Evolutionary conservation across 1,284 basidiomycete genomes (phyloP).

Genomic region (Mycosarcoma maydis): DNA sequence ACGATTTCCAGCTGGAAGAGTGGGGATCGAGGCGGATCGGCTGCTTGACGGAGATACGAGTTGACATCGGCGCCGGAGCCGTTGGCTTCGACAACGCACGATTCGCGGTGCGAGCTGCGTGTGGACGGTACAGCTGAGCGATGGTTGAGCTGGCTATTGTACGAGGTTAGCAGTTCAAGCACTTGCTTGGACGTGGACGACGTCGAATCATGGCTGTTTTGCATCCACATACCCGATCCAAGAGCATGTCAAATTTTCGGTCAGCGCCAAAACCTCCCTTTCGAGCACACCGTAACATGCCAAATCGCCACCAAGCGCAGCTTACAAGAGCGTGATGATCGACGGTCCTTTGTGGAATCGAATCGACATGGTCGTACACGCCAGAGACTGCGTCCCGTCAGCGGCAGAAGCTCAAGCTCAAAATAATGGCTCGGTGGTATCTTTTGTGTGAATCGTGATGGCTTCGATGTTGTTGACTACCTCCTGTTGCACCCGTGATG

Average conservation of each 20-base stretch:
- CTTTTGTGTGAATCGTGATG: too few relatives aligned
- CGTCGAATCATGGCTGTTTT: slow-evolving; percentile 17
- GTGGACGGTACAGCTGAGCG: not conserved
- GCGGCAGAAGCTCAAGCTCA: too few relatives aligned
- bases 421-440: too few relatives aligned
- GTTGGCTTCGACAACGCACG: slow-evolving; percentile 24
- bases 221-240: too few relatives aligned
- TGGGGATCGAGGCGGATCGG: slow-evolving; percentile 6
- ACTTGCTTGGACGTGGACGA: slow-evolving; percentile 33
- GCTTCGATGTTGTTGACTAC: slow-evolving; percentile 1
- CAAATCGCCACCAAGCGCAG: too few relatives aligned
- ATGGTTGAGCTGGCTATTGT: slow-evolving; percentile 10
- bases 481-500: too few relatives aligned
- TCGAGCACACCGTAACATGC: too few relatives aligned
- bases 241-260: too few relatives aligned
- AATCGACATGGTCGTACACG: slow-evolving; percentile 35
- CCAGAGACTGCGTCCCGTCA: too few relatives aligned
- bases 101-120: slow-evolving; percentile 20
- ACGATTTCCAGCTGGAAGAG: slow-evolving; percentile 38
- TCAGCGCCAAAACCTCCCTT: too few relatives aligned
- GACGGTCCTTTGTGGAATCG: slow-evolving; percentile 37
- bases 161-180: slow-evolving; percentile 21
- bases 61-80: slow-evolving; percentile 17
- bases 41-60: slow-evolving; percentile 22
- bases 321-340: slow-evolving; percentile 46